These are phyloP conservation scores for Penicillium bovifimosum DNA, from an alignment of 495 filamentous ascomycete species.

Conservation along the genomic window DNA sequence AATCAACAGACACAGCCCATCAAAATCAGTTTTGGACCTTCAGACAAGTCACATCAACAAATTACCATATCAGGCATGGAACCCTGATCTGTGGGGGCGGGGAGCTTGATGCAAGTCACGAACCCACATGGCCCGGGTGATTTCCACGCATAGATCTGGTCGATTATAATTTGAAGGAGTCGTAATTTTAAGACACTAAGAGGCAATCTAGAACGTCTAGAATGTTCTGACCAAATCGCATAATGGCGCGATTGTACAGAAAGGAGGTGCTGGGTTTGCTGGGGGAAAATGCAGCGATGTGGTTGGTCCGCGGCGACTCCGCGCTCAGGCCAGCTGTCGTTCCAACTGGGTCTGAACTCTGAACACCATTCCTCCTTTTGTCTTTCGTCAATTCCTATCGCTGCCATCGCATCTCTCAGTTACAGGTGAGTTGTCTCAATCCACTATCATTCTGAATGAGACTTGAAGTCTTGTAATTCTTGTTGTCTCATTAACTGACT, in stretches of 20 bases:
- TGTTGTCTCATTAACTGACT: conserved; percentile 2
- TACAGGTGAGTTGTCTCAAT: neutral
- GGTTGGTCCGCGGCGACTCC: conserved; percentile 23
- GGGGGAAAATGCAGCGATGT: conserved; percentile 5
- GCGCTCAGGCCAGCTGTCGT: conserved; percentile 28
- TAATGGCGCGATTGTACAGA: neutral
- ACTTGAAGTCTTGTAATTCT: neutral
- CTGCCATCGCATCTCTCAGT: conserved; percentile 8
- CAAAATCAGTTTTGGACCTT: too few species aligned
- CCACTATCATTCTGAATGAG: neutral
- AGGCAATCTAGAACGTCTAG: neutral
- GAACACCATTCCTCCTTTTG: conserved; percentile 3
- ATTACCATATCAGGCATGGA: conserved; percentile 5
- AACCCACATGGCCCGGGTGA: conserved; percentile 3
- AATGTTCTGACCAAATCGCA: neutral
- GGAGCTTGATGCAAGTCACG: conserved; percentile 3
- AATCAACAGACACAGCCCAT: too few species aligned
- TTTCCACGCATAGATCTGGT: neutral
- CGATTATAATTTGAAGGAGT: neutral
- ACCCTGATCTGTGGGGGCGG: neutral
- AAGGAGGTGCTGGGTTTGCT: neutral
- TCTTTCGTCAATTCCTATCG: conserved; percentile 7
- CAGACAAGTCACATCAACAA: neutral
- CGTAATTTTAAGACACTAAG: neutral
- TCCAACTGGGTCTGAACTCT: conserved; percentile 15